Base-by-base conservation (phyloP, 257 asterid genomes). In the Fraxinus excelsior region DNA sequence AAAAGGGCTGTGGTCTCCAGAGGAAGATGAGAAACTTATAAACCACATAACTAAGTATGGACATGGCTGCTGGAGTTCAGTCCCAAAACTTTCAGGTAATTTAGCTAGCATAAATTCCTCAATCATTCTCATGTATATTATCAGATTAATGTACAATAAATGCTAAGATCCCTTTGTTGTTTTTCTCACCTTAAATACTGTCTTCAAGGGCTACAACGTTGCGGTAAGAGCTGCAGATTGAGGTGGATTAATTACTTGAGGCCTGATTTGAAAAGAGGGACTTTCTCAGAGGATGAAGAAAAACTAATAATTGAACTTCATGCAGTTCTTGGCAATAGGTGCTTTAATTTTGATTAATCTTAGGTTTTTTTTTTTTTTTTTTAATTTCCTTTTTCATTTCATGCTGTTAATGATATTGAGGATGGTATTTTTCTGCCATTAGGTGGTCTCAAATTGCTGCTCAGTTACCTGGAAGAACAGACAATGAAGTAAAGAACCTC, bases 21-120 rank as follows among this genome's bases (percentile, higher is more conserved):
- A 93, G 25, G 98, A 93, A 87, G 98, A 93, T 83, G 97, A 91
- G 74, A 91, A 93, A 66, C 96, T 93, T 56, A 82, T 86, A 5
- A 90, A 86, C 7, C 96, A 93, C 89, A 91, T 91, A 19, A 87
- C 91, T 0, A 86, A 75, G 35, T 82, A 78, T 73, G 98, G 98
- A 38, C 97, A 91, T 76, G 98, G 97, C 74, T 91, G 98, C 76
- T 93, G 98, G 98, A 93, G 97, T 79, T 93, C 98, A 21, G 98
- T 93, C 67, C 98, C 98, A 2, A 93, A 93, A 79, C 85, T 86
- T 42, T 91, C 98, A 79, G 98, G 98, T 93, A 77, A 19, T 4
- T 31, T 10, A 25, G 56, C 7, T 46, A 16, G 26, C 21, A 4
- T 60, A 32, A 2, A 31, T 34, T 34, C 56, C 65, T 58, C 78